Evolutionary conservation across 1,284 basidiomycete genomes (phyloP).

Genomic region (Trametes hirsuta): DNA sequence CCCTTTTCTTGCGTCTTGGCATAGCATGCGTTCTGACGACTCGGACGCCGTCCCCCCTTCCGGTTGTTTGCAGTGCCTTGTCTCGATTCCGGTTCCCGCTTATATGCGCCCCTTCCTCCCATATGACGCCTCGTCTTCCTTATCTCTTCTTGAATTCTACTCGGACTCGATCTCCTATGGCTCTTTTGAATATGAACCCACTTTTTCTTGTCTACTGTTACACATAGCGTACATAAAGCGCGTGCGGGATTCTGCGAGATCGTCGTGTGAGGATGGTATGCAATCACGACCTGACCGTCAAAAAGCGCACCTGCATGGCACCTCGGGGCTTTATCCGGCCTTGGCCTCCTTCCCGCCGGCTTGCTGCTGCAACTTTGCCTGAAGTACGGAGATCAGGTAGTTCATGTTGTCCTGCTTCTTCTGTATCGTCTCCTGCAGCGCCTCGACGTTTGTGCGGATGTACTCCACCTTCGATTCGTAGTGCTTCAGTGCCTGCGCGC

Average conservation of each 20-base stretch:
- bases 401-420: slow-evolving; percentile 90
- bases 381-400: slow-evolving; percentile 73
- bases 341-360: slow-evolving; percentile 33
- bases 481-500: slow-evolving; percentile 77
- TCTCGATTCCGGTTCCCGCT: slow-evolving; percentile 11
- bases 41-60: background rate
- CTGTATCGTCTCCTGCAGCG: slow-evolving; percentile 82
- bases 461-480: slow-evolving; percentile 80
- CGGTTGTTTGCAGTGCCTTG: slow-evolving; percentile 10
- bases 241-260: no score
- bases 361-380: slow-evolving; percentile 70
- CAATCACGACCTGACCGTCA: background rate
- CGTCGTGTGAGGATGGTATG: background rate
- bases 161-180: background rate
- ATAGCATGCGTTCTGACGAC: slow-evolving; percentile 22
- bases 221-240: slow-evolving; percentile 13
- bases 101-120: slow-evolving; percentile 18
- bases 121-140: slow-evolving; percentile 4
- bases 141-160: background rate
- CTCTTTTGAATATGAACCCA: slow-evolving; percentile 11
- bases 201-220: slow-evolving; percentile 12
- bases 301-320: background rate
- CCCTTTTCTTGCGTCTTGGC: slow-evolving; percentile 7
- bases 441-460: slow-evolving; percentile 79
- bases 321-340: slow-evolving; percentile 12